These are phyloP conservation scores for Paraphoma sp. DNA, from an alignment of 2,329 filamentous ascomycete species.

Conservation along the genomic window DNA sequence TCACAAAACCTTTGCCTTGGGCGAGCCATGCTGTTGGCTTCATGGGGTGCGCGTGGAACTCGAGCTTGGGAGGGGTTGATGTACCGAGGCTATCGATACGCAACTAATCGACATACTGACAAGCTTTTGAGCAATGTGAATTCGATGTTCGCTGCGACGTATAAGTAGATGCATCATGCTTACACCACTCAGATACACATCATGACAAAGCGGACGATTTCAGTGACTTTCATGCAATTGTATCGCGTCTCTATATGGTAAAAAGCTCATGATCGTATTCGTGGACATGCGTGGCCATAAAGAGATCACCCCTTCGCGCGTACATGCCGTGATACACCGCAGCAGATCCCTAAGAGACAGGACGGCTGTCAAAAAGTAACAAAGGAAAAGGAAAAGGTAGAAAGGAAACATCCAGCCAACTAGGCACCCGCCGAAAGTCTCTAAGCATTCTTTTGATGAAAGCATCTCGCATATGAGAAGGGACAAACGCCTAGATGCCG, in stretches of 20 bases:
- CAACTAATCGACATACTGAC: background rate
- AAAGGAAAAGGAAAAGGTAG: slow-evolving; percentile 42
- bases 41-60: slow-evolving; percentile 19
- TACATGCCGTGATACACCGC: slow-evolving; percentile 45
- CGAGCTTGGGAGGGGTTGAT: slow-evolving; percentile 23
- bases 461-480: slow-evolving; percentile 49
- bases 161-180: background rate
- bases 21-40: slow-evolving; percentile 39
- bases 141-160: too few species aligned
- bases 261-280: slow-evolving; percentile 49
- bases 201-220: slow-evolving; percentile 9
- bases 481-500: slow-evolving; percentile 51
- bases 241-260: slow-evolving; percentile 46
- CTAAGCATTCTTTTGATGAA: slow-evolving; percentile 47
- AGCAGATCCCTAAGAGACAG: slow-evolving; percentile 40
- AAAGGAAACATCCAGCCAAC: slow-evolving; percentile 37
- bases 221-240: slow-evolving; percentile 43
- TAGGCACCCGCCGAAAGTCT: slow-evolving; percentile 40
- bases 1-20: slow-evolving; percentile 32
- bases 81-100: slow-evolving; percentile 32
- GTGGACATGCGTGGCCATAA: slow-evolving; percentile 44
- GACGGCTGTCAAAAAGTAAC: slow-evolving; percentile 35
- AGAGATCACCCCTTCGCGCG: slow-evolving; percentile 39
- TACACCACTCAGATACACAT: slow-evolving; percentile 1
- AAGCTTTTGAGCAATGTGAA: too few species aligned